A percentile compares a stretch with the other conserved stretches of the same genome.
Evolutionary conservation across 208 protist species (phyloP).

Genomic region (Crithidia acanthocephali): DNA sequence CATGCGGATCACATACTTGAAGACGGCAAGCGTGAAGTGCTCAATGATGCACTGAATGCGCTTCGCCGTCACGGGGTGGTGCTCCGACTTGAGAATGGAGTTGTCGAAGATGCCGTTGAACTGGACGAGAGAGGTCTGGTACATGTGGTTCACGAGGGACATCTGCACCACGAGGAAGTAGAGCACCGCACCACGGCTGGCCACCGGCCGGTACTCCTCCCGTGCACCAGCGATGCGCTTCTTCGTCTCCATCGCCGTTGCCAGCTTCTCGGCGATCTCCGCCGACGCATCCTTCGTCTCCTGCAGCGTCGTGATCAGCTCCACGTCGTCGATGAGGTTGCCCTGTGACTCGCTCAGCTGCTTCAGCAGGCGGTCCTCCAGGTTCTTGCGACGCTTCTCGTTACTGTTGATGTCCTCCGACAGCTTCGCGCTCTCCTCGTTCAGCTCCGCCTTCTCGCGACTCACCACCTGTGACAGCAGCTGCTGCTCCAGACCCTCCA

Average conservation of each 20-base stretch:
- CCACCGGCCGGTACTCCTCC: conserved; percentile 98
- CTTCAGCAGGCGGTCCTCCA: conserved; percentile 95
- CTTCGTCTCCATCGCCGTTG: conserved; percentile 95
- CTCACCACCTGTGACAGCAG: conserved; percentile 97
- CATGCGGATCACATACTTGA: conserved; percentile 96
- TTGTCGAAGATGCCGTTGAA: conserved; percentile 97
- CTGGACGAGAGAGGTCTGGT: conserved; percentile 98
- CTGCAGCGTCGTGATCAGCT: conserved; percentile 96
- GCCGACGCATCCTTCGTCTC: conserved; percentile 97
- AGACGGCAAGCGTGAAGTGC: conserved; percentile 93
- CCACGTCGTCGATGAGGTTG: conserved; percentile 94
- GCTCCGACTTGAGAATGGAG: conserved; percentile 92
- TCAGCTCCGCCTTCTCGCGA: conserved; percentile 97
- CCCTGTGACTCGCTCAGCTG: conserved; percentile 95
- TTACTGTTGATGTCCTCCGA: conserved; percentile 97
- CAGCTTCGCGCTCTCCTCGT: conserved; percentile 96
- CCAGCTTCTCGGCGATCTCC: conserved; percentile 97
- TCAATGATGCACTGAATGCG: conserved; percentile 97
- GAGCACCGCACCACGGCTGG: conserved; percentile 96
- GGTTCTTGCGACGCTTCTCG: conserved; percentile 94
- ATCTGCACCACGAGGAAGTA: conserved; percentile 99
- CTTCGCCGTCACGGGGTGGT: conserved; percentile 92
- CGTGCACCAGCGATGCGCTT: conserved; percentile 96
- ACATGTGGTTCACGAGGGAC: conserved; percentile 98
- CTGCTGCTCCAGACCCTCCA: conserved; percentile 97